A percentile compares a stretch with the other conserved stretches of the same genome.
phyloP scores from a whole-genome alignment of 306 rosid genomes.

The Astragalus membranaceus region DNA sequence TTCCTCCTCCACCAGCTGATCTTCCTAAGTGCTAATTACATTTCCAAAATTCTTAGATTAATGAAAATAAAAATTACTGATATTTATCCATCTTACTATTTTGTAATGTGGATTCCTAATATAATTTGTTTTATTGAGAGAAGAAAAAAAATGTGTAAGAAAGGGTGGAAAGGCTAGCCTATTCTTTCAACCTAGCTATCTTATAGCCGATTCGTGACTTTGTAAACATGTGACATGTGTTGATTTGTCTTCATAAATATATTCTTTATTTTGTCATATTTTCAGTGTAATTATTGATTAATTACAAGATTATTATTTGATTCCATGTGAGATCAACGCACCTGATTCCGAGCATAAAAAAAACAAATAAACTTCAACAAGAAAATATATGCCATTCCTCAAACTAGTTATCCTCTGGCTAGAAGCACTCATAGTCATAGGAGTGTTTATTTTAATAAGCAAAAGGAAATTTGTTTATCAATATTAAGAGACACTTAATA shows the following conservation, averaged over 20 bases:
- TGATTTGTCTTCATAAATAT: background rate
- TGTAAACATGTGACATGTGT: background rate
- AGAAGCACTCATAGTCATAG: too few relatives aligned
- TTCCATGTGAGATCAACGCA: too few relatives aligned
- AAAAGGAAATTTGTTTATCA: too few relatives aligned
- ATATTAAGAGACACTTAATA: too few relatives aligned
- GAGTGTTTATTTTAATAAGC: too few relatives aligned
- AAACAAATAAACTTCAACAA: too few relatives aligned
- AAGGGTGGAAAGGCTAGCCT: background rate
- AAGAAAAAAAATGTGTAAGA: conserved; percentile 4
- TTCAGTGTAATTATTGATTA: too few relatives aligned
- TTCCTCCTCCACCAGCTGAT: conserved; percentile 60
- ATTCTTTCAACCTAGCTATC: conserved; percentile 1
- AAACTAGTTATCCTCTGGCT: too few relatives aligned
- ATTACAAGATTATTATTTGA: too few relatives aligned
- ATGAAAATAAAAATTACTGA: background rate
- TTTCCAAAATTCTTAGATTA: background rate
- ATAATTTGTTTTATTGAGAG: background rate
- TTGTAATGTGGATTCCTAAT: background rate
- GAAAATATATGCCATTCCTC: too few relatives aligned
- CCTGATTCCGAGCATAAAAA: too few relatives aligned
- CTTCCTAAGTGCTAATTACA: conserved; percentile 39
- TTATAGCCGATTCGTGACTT: background rate
- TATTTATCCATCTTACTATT: background rate
- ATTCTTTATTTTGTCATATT: background rate